These are phyloP conservation scores for Licmophora abbreviata DNA, from an alignment of 108 stramenopile genomes.

Conservation along the genomic window DNA sequence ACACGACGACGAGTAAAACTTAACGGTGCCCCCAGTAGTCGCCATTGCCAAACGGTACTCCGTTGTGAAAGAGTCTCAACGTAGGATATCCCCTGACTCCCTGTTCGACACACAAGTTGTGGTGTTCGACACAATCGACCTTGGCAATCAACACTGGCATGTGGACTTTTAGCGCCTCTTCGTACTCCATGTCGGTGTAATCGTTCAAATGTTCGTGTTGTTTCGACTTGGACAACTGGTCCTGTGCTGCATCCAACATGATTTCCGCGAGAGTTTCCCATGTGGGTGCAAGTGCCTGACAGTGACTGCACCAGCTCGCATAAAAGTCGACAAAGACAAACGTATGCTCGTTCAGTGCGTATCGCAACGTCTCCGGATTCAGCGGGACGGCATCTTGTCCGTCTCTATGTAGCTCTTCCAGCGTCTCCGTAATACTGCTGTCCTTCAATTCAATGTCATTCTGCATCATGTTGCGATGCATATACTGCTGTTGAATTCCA, in stretches of 20 bases:
- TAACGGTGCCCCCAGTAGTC: conserved; percentile 79
- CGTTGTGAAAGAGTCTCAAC: conserved; percentile 74
- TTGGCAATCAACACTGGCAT: conserved; percentile 74
- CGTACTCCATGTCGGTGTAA: conserved; percentile 54
- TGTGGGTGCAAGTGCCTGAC: conserved; percentile 73
- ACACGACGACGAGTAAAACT: background rate
- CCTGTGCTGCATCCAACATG: conserved; percentile 53
- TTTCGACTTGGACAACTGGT: conserved; percentile 18
- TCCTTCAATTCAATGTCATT: conserved; percentile 43
- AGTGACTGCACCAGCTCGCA: conserved; percentile 75
- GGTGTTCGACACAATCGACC: conserved; percentile 77
- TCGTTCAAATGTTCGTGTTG: conserved; percentile 13
- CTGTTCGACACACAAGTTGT: conserved; percentile 59
- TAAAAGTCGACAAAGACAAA: conserved; percentile 56
- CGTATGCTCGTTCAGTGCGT: conserved; percentile 23
- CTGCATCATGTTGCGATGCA: conserved; percentile 2
- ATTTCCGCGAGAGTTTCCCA: conserved; percentile 83
- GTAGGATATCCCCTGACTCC: conserved; percentile 87
- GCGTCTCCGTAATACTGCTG: conserved; percentile 48
- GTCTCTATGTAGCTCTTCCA: conserved; percentile 80
- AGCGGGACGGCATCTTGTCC: conserved; percentile 71
- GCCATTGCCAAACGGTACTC: conserved; percentile 25
- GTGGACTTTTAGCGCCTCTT: conserved; percentile 49
- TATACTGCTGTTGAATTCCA: conserved; percentile 4
- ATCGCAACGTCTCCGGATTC: conserved; percentile 27